A percentile compares a stretch with the other conserved stretches of the same genome.
Conservation (phyloP, 768 basidiomycete species). For the Cyclocybe cylindracea region DNA sequence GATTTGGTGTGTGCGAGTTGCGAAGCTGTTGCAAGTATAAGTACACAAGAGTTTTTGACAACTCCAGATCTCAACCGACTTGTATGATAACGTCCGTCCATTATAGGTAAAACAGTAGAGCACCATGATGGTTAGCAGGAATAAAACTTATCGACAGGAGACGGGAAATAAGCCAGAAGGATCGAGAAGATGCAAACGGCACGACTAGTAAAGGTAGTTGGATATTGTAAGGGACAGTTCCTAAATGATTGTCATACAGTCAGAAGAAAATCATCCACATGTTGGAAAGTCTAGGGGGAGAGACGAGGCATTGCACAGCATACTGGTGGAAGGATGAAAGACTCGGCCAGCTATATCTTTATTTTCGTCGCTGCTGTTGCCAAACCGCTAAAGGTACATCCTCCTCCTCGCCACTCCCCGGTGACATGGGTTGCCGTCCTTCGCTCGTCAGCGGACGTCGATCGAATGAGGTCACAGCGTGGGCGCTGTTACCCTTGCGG, state of each 20-base stretch:
- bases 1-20: too few relatives aligned
- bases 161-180: background rate
- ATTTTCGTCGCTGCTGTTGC: slow-evolving; percentile 72
- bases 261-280: too few relatives aligned
- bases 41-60: too few relatives aligned
- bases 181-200: background rate
- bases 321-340: background rate
- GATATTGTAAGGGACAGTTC: background rate
- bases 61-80: background rate
- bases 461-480: slow-evolving; percentile 48
- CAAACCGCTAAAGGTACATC: slow-evolving; percentile 79
- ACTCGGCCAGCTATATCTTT: slow-evolving; percentile 16
- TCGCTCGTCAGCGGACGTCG: slow-evolving; percentile 45
- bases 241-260: background rate
- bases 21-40: too few relatives aligned
- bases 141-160: slow-evolving; percentile 7
- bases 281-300: background rate
- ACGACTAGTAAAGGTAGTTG: background rate
- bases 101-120: slow-evolving; percentile 11
- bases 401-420: slow-evolving; percentile 62
- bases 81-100: slow-evolving; percentile 11
- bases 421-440: slow-evolving; percentile 23
- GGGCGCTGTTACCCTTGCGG: slow-evolving; percentile 68
- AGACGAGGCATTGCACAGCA: background rate
- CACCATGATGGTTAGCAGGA: slow-evolving; percentile 4